These are phyloP conservation scores for Circinella minor DNA, from an alignment of 371 early-diverging fungal species.

Conservation along the genomic window DNA sequence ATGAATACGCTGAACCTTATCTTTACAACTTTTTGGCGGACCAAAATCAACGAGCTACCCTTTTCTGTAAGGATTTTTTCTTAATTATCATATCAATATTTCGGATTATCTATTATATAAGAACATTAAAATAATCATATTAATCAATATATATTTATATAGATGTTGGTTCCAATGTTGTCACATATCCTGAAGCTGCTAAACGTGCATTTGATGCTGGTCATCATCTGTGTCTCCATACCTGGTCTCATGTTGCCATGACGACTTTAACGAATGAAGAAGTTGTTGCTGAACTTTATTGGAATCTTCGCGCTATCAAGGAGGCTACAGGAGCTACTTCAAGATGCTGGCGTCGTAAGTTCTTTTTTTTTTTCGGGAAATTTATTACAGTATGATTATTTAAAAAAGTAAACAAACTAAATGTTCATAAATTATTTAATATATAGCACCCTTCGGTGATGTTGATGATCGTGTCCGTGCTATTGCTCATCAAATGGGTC, in stretches of 20 bases:
- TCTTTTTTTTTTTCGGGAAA: neutral
- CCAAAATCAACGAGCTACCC: conserved; percentile 28
- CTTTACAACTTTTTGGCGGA: conserved; percentile 33
- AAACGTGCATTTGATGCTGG: conserved; percentile 41
- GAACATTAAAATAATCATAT: neutral
- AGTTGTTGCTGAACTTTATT: conserved; percentile 58
- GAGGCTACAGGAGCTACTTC: conserved; percentile 51
- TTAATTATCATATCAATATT: neutral
- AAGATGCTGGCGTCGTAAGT: conserved; percentile 51
- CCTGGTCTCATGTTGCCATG: conserved; percentile 41
- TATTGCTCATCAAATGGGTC: conserved; percentile 44
- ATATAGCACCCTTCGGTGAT: conserved; percentile 44
- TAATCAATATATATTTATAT: no score
- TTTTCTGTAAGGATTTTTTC: conserved; percentile 38
- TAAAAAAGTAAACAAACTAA: neutral
- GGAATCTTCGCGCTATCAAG: conserved; percentile 49
- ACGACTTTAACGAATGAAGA: conserved; percentile 52
- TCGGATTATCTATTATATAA: neutral
- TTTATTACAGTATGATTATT: neutral
- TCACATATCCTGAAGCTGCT: conserved; percentile 43
- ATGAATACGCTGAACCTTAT: conserved; percentile 33
- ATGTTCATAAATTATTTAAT: conserved; percentile 7
- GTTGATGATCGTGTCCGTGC: conserved; percentile 54
- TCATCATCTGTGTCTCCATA: conserved; percentile 51
- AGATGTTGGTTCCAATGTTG: conserved; percentile 54